Percentiles rank a stretch among this genome's conserved stretches.
These are phyloP conservation scores for Stachybotrys elegans DNA, from an alignment of 2,329 filamentous ascomycete genomes.

Conservation along the genomic window DNA sequence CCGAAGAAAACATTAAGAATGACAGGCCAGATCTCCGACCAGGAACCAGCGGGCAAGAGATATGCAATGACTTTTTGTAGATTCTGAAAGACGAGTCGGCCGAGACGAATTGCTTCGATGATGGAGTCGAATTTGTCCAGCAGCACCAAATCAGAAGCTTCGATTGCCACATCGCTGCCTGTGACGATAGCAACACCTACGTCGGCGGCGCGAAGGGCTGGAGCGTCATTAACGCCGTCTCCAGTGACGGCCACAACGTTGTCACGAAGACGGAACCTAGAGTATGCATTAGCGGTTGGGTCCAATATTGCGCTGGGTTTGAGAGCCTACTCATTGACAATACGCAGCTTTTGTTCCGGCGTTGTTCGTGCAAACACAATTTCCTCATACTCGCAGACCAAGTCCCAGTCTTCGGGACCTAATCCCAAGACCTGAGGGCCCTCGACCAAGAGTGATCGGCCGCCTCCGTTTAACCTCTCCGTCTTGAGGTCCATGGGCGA, in stretches of 20 bases:
- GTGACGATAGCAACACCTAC: constrained; percentile 65
- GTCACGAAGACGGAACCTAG: constrained; percentile 47
- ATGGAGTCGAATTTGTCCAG: constrained; percentile 69
- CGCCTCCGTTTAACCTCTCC: constrained; percentile 13
- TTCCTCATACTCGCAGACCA: constrained; percentile 45
- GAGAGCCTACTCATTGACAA: constrained; percentile 54
- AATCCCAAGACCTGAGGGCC: constrained; percentile 55
- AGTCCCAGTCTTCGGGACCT: constrained; percentile 40
- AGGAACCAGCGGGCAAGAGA: constrained; percentile 46
- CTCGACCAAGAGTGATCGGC: constrained; percentile 33
- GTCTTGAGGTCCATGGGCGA: constrained; percentile 12
- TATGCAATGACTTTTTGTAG: constrained; percentile 37
- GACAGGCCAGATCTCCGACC: constrained; percentile 54
- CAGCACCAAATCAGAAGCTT: constrained; percentile 60
- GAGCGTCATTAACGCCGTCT: constrained; percentile 65
- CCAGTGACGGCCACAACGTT: constrained; percentile 68
- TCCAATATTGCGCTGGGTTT: background rate
- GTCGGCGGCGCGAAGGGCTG: constrained; percentile 60
- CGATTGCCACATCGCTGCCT: constrained; percentile 61
- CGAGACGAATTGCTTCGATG: constrained; percentile 54
- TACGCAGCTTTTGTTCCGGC: constrained; percentile 65
- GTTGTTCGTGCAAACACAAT: constrained; percentile 66
- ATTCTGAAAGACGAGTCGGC: constrained; percentile 35
- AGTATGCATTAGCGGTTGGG: background rate
- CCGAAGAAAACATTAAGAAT: constrained; percentile 52